Percentiles rank a stretch among this genome's conserved stretches.
Conservation (phyloP, 83 land plant species). For the Thuja plicata region DNA sequence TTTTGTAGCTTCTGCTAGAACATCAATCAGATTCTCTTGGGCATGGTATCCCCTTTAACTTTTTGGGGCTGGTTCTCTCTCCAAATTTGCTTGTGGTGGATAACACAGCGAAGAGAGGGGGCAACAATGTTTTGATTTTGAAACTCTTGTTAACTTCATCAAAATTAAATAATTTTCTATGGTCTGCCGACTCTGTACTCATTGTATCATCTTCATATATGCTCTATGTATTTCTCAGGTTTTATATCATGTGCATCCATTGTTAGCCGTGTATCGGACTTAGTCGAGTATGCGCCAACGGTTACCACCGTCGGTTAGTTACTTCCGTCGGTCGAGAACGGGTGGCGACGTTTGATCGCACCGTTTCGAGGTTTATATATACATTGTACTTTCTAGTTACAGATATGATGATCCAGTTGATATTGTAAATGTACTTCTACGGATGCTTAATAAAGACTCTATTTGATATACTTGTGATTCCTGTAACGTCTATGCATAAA, state of each 20-base stretch:
- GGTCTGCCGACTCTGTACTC: neutral
- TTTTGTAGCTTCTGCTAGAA: neutral
- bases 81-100: neutral
- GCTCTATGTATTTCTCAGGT: neutral
- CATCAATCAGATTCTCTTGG: neutral
- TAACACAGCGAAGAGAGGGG: neutral
- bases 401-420: too few species aligned
- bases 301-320: too few species aligned
- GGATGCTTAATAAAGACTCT: too few species aligned
- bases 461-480: too few species aligned
- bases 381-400: too few species aligned
- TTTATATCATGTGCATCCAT: neutral
- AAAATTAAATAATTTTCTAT: neutral
- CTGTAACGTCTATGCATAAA: too few species aligned
- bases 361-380: too few species aligned
- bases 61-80: neutral
- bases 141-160: neutral
- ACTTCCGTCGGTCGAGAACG: too few species aligned
- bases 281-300: too few species aligned
- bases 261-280: too few species aligned
- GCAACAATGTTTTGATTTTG: neutral
- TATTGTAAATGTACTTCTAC: too few species aligned
- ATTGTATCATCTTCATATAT: neutral
- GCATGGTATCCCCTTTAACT: neutral
- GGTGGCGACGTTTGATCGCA: too few species aligned